Percentiles rank a stretch among this genome's conserved stretches.
These are phyloP conservation scores for Penicillium waksmanii DNA, from an alignment of 495 filamentous ascomycete species.

Conservation along the genomic window DNA sequence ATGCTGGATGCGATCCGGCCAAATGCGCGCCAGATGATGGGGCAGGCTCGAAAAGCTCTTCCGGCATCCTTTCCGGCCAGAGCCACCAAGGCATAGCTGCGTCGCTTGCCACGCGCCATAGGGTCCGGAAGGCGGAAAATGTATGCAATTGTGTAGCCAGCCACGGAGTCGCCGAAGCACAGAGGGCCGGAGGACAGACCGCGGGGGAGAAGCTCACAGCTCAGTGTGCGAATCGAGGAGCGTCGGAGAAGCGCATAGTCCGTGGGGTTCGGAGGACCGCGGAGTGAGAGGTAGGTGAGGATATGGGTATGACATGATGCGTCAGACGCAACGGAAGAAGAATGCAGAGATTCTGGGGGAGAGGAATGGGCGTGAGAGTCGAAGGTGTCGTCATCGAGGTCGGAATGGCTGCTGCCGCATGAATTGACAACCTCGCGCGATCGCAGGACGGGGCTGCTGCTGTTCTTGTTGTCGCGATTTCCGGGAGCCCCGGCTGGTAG, in stretches of 20 bases:
- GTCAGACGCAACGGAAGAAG: slow-evolving; percentile 50
- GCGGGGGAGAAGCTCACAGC: slow-evolving; percentile 81
- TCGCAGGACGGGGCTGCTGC: slow-evolving; percentile 61
- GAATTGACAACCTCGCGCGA: slow-evolving; percentile 54
- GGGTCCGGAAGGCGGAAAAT: slow-evolving; percentile 89
- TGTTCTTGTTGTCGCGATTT: slow-evolving; percentile 52
- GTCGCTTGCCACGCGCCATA: slow-evolving; percentile 81
- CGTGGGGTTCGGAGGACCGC: slow-evolving; percentile 71
- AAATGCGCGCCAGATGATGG: slow-evolving; percentile 74
- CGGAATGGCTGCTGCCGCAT: slow-evolving; percentile 45
- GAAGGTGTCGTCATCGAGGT: slow-evolving; percentile 41
- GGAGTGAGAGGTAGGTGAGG: slow-evolving; percentile 83
- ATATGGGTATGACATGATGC: slow-evolving; percentile 72
- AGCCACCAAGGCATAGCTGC: slow-evolving; percentile 88
- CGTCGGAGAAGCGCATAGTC: slow-evolving; percentile 86
- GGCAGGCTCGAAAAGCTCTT: slow-evolving; percentile 73
- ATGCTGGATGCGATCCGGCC: slow-evolving; percentile 77
- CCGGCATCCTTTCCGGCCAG: slow-evolving; percentile 72
- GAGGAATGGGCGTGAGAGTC: slow-evolving; percentile 45
- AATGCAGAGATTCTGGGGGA: slow-evolving; percentile 49
- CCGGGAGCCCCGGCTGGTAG: slow-evolving; percentile 58
- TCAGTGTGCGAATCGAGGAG: slow-evolving; percentile 83
- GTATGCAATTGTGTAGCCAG: slow-evolving; percentile 90
- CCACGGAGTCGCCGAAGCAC: slow-evolving; percentile 80
- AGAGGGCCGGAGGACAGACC: slow-evolving; percentile 76